phyloP scores from a whole-genome alignment of 23 red algal genomes.

The Gracilaria vermiculophylla region DNA sequence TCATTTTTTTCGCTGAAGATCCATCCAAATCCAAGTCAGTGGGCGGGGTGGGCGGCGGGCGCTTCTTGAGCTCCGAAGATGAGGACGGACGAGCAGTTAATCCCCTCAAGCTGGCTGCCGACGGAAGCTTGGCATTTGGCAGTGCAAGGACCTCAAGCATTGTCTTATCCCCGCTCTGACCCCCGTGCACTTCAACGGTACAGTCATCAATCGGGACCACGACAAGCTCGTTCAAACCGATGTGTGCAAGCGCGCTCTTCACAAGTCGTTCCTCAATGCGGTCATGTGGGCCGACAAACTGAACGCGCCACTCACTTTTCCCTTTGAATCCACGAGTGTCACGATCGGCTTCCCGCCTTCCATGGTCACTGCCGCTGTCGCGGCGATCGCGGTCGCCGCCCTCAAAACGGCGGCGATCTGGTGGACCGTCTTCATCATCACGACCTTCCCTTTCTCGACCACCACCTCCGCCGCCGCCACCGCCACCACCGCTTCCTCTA shows the following conservation, averaged over 20 bases:
- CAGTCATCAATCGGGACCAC: not conserved
- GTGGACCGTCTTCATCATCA: slow-evolving; percentile 33
- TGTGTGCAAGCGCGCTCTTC: not conserved
- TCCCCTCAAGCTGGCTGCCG: not conserved
- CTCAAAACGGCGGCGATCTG: slow-evolving; percentile 14
- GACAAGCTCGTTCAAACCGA: not conserved
- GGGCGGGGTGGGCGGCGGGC: not conserved
- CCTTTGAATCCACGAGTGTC: not conserved
- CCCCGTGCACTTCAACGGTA: slow-evolving; percentile 22
- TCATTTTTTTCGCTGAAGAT: not conserved
- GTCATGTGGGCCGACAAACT: not conserved
- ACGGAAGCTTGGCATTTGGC: not conserved
- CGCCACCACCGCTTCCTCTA: slow-evolving; percentile 22
- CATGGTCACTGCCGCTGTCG: slow-evolving; percentile 25
- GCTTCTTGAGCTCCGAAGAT: not conserved
- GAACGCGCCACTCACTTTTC: slow-evolving; percentile 22
- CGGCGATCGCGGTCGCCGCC: not conserved
- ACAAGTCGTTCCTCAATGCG: not conserved
- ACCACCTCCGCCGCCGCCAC: not conserved
- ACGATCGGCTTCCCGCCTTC: slow-evolving; percentile 24
- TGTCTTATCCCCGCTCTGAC: not conserved
- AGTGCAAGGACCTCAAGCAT: not conserved
- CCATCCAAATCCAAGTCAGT: not conserved
- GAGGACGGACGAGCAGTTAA: not conserved
- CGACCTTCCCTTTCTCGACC: slow-evolving; percentile 24